Percentiles rank a stretch among this genome's conserved stretches.
Conservation (phyloP, 495 filamentous ascomycete genomes). For the Aspergillus wentii region DNA sequence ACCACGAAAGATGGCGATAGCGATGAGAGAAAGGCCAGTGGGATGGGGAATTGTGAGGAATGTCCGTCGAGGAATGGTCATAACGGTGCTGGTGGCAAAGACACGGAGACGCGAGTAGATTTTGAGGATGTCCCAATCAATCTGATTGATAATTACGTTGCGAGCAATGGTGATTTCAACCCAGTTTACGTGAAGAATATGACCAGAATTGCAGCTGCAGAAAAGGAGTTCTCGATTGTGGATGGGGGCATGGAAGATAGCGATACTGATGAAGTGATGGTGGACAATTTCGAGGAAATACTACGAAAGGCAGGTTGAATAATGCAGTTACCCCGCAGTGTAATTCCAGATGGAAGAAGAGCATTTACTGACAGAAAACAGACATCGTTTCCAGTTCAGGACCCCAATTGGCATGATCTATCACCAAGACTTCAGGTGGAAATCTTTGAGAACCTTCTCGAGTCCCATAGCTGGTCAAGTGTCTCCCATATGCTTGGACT, state of each 20-base stretch:
- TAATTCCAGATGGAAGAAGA: too few species aligned
- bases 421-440: conserved; percentile 27
- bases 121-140: conserved; percentile 11
- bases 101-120: conserved; percentile 2
- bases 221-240: background rate
- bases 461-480: conserved; percentile 10
- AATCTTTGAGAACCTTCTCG: conserved; percentile 28
- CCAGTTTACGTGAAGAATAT: conserved; percentile 32
- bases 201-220: conserved; percentile 16
- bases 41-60: too few species aligned
- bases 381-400: conserved; percentile 1
- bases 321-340: too few species aligned
- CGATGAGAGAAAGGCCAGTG: background rate
- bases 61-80: too few species aligned
- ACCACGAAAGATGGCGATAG: background rate
- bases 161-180: conserved; percentile 33
- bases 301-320: conserved; percentile 8
- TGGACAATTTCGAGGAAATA: background rate
- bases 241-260: conserved; percentile 16
- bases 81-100: background rate
- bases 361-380: too few species aligned
- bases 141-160: conserved; percentile 20
- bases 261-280: conserved; percentile 13
- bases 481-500: conserved; percentile 22
- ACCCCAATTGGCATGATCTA: conserved; percentile 33